Evolutionary conservation across 805 yeast species (phyloP), one percentile per base, ranked within the genome.

Genomic region (Starmerella lactis-condensi): DNA sequence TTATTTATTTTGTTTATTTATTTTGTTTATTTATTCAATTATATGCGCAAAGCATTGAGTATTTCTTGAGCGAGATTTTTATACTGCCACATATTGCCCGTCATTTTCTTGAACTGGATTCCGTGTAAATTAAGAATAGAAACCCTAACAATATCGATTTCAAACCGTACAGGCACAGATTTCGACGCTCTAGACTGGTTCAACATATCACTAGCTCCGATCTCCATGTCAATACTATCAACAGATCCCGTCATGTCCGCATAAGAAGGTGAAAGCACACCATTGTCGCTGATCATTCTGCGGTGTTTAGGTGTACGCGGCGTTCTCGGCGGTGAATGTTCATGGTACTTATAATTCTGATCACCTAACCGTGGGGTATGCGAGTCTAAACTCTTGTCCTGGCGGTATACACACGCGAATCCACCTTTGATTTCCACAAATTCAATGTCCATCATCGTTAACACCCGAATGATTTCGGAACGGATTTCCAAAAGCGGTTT

Each of bases 31-130:
- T 6, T 19, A 6, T 27, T 24, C 18, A 4, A 5, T 53, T 51
- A 76, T 40, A 77, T 57, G 39, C 74, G 72, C 50, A 78, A 61
- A 42, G 75, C 76, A 37, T 64, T 64, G 53, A 83, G 65, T 30
- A 83, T 75, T 51, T 73, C 79, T 33, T 85, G 72, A 2, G 95
- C 95, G 48, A 83, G 61, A 7, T 82, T 73, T 59, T 85, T 83
- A 57, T 83, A 83, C 57, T 75, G 69, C 95, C 95, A 83, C 2
- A 93, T 79, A 51, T 85, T 82, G 47, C 96, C 96, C 35, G 77
- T 65, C 19, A 83, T 65, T 51, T 83, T 83, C 62, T 85, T 85
- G 60, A 83, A 82, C 52, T 85, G 95, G 29, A 83, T 83, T 54
- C 96, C 96, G 42, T 76, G 82, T 37, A 85, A 61, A 4, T 91